phyloP scores from a whole-genome alignment of 257 asterid species.

The Haberlea rhodopensis region DNA sequence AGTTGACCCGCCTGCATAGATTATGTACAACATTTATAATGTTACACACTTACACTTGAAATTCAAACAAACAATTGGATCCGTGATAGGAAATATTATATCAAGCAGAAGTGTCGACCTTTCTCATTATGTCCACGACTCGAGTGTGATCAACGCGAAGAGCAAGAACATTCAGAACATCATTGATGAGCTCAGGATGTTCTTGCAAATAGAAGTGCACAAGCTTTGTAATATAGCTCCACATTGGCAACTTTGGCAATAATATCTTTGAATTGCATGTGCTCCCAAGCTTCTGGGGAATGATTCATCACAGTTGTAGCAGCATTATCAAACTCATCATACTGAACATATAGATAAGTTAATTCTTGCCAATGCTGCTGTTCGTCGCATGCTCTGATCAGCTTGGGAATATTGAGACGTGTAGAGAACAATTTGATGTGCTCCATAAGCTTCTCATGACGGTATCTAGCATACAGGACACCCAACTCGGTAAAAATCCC shows the following conservation, averaged over 20 bases:
- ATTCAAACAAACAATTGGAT: constrained; percentile 7
- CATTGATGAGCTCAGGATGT: constrained; percentile 97
- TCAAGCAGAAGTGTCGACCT: constrained; percentile 46
- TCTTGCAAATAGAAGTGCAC: constrained; percentile 98
- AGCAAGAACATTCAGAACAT: constrained; percentile 93
- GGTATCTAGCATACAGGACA: constrained; percentile 96
- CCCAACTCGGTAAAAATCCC: constrained; percentile 98
- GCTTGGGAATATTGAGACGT: constrained; percentile 94
- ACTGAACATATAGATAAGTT: constrained; percentile 85
- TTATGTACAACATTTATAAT: constrained; percentile 21
- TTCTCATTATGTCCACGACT: constrained; percentile 97
- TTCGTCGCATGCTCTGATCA: constrained; percentile 98
- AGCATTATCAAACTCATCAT: constrained; percentile 98
- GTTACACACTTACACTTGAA: constrained; percentile 5
- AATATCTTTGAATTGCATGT: constrained; percentile 97
- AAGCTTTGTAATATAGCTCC: constrained; percentile 98
- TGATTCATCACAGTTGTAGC: constrained; percentile 99
- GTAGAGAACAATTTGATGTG: constrained; percentile 92
- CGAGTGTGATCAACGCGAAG: constrained; percentile 96
- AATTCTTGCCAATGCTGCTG: constrained; percentile 99
- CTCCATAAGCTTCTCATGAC: constrained; percentile 99
- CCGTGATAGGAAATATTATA: not conserved
- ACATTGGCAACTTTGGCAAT: constrained; percentile 96
- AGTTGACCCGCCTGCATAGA: constrained; percentile 81
- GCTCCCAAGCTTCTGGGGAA: constrained; percentile 99